These are phyloP conservation scores for Zelonia costaricensis DNA, from an alignment of 208 protist species.

Conservation along the genomic window DNA sequence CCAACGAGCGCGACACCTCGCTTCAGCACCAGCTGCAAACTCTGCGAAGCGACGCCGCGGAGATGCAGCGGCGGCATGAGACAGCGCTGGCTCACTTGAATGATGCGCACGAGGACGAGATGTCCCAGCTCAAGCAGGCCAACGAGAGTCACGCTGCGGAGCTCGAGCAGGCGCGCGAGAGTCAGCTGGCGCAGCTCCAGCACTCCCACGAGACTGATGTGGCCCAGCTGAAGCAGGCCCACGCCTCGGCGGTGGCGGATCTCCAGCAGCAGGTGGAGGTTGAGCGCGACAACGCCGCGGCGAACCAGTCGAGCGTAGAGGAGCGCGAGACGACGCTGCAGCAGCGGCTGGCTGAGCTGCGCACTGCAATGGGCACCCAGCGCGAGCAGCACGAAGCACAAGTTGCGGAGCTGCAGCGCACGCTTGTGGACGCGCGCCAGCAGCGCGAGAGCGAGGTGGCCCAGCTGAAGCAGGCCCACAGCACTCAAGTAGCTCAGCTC, in stretches of 20 bases:
- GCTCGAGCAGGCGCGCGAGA: neutral
- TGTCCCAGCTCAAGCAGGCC: neutral
- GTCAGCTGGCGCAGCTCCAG: slow-evolving; percentile 1
- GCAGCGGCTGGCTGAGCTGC: slow-evolving; percentile 10
- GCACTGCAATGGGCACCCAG: neutral
- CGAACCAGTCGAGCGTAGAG: neutral
- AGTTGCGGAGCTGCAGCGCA: slow-evolving; percentile 5
- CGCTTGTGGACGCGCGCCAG: neutral
- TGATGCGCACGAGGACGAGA: neutral
- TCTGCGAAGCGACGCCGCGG: too few species aligned
- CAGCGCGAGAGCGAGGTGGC: neutral
- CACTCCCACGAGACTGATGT: neutral
- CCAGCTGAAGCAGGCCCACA: neutral
- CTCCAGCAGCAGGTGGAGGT: too few species aligned
- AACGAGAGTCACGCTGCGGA: neutral
- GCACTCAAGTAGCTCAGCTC: too few species aligned
- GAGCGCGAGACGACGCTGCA: slow-evolving; percentile 14
- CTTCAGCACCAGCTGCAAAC: neutral
- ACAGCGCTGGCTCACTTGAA: too few species aligned
- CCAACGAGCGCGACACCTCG: neutral
- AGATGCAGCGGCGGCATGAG: too few species aligned
- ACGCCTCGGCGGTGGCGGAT: too few species aligned
- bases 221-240: neutral
- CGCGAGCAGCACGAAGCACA: slow-evolving; percentile 3
- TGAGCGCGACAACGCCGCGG: neutral